Conservation (phyloP, 768 basidiomycete species). For the Clitopilus hobsonii region DNA sequence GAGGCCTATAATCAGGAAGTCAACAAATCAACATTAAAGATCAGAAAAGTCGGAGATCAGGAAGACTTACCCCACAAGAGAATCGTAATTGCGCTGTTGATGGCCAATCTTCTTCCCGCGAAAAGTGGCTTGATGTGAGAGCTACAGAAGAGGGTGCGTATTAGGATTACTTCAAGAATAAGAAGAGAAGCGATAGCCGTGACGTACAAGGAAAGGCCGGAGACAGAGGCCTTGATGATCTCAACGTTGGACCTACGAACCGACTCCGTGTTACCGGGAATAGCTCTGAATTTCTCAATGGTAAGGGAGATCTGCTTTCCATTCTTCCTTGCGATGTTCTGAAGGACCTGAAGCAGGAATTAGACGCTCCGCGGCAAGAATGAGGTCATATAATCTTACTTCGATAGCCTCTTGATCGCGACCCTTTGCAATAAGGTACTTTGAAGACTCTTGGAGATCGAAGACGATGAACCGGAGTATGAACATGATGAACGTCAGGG, state of each 20-base stretch:
- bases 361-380: not conserved
- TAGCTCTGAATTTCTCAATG: slow-evolving; percentile 34
- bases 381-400: slow-evolving; percentile 23
- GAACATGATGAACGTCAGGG: slow-evolving; percentile 48
- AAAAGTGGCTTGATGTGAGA: slow-evolving; percentile 49
- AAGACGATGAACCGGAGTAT: slow-evolving; percentile 52
- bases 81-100: slow-evolving; percentile 45
- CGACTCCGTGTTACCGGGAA: slow-evolving; percentile 15
- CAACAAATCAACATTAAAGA: not conserved
- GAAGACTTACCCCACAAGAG: slow-evolving; percentile 41
- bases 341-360: slow-evolving; percentile 30
- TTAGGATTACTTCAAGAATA: not conserved
- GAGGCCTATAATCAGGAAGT: no score
- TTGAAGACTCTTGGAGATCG: slow-evolving; percentile 56
- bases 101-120: slow-evolving; percentile 33
- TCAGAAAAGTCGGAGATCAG: no score
- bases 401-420: slow-evolving; percentile 52
- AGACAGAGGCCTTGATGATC: slow-evolving; percentile 27
- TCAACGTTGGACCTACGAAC: slow-evolving; percentile 20
- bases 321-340: slow-evolving; percentile 44
- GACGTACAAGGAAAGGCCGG: slow-evolving; percentile 35
- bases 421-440: slow-evolving; percentile 54
- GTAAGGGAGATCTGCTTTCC: slow-evolving; percentile 40
- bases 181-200: not conserved
- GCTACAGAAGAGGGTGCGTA: slow-evolving; percentile 15